Conservation (phyloP, 164 flowering plant genomes). For the Macadamia integrifolia region DNA sequence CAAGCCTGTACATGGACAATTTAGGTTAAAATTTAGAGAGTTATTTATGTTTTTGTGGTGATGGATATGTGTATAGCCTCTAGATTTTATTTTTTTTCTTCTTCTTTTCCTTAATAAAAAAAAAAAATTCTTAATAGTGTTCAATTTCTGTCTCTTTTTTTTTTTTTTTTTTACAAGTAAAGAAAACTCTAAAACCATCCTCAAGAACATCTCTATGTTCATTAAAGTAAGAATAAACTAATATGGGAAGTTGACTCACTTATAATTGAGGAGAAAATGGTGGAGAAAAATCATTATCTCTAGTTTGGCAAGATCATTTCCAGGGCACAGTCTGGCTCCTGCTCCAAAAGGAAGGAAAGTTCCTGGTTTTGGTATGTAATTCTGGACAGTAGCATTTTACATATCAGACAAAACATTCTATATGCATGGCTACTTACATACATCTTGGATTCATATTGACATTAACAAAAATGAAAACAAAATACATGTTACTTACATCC, state of each 20-base stretch:
- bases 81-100: background rate
- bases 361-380: conserved; percentile 54
- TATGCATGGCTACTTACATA: too few relatives aligned
- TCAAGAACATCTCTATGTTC: too few relatives aligned
- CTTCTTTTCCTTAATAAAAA: background rate
- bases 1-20: too few relatives aligned
- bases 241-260: conserved; percentile 28
- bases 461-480: too few relatives aligned
- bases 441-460: too few relatives aligned
- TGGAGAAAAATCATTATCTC: conserved; percentile 80
- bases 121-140: background rate
- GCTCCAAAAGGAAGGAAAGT: conserved; percentile 74
- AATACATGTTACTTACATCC: too few relatives aligned
- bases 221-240: too few relatives aligned
- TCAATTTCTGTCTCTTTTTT: too few relatives aligned
- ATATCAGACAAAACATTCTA: background rate
- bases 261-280: conserved; percentile 65
- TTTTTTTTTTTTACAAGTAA: background rate
- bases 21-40: too few relatives aligned
- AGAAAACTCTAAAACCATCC: background rate
- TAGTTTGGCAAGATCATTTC: conserved; percentile 88
- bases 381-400: conserved; percentile 23
- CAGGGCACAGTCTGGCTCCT: conserved; percentile 81
- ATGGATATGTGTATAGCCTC: too few relatives aligned
- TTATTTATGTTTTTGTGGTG: too few relatives aligned